phyloP scores from a whole-genome alignment of 345 rosid genomes.

The Heritiera fomes region DNA sequence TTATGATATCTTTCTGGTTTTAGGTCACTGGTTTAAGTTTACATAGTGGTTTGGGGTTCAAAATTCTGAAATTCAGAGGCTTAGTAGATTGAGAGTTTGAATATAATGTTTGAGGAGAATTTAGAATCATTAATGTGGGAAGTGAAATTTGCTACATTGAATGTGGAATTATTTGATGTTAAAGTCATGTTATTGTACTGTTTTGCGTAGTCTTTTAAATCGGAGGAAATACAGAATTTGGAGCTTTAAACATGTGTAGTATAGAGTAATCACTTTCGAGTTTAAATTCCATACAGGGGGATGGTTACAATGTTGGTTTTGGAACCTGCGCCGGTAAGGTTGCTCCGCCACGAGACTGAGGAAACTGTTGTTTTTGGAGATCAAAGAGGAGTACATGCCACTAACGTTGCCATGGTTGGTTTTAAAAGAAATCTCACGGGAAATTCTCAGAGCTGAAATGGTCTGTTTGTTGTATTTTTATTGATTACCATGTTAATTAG shows the following conservation, averaged over 20 bases:
- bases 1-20: neutral
- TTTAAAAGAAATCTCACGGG: neutral
- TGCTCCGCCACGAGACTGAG: slow-evolving; percentile 51
- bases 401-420: neutral
- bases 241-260: neutral
- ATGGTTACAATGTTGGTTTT: slow-evolving; percentile 84
- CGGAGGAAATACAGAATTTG: neutral
- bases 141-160: neutral
- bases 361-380: neutral
- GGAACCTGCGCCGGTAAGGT: slow-evolving; percentile 88
- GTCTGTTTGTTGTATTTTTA: neutral
- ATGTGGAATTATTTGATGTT: neutral
- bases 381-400: neutral
- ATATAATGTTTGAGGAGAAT: neutral
- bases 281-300: slow-evolving; percentile 63
- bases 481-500: neutral
- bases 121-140: neutral
- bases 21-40: neutral
- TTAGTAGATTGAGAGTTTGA: neutral
- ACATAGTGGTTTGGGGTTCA: neutral
- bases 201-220: neutral
- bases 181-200: neutral
- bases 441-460: neutral
- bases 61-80: neutral
- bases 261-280: neutral